Evolutionary conservation across 2,329 filamentous ascomycete genomes (phyloP).

Genomic region (Drechslera avenae): DNA sequence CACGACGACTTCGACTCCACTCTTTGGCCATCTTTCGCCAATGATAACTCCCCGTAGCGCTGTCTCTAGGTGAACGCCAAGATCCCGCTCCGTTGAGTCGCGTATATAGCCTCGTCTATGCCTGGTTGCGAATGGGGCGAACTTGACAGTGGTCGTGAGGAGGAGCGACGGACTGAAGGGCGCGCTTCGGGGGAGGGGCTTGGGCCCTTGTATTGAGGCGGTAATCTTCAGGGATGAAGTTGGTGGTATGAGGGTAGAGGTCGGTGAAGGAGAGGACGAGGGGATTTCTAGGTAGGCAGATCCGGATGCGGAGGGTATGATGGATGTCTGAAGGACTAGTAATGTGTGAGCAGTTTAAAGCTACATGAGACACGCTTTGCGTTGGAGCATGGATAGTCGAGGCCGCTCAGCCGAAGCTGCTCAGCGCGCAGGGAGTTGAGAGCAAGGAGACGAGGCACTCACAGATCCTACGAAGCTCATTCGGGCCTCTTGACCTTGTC

Average conservation of each 20-base stretch:
- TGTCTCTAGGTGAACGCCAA: slow-evolving; percentile 89
- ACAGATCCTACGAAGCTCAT: slow-evolving; percentile 87
- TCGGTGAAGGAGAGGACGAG: slow-evolving; percentile 49
- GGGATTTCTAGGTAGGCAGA: slow-evolving; percentile 79
- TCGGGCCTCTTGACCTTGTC: slow-evolving; percentile 64
- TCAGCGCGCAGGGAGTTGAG: background rate
- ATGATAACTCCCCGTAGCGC: slow-evolving; percentile 88
- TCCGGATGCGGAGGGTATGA: slow-evolving; percentile 91
- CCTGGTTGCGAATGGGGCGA: slow-evolving; percentile 88
- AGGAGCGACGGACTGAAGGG: slow-evolving; percentile 92
- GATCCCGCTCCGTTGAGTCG: slow-evolving; percentile 83
- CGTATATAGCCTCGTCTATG: slow-evolving; percentile 83
- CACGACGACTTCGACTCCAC: slow-evolving; percentile 91
- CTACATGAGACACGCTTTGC: background rate
- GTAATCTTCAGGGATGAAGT: slow-evolving; percentile 82
- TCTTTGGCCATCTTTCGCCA: slow-evolving; percentile 97
- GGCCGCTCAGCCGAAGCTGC: background rate
- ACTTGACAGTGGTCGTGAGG: slow-evolving; percentile 92
- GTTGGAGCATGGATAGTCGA: background rate
- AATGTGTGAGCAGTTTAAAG: slow-evolving; percentile 19
- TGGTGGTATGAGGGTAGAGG: slow-evolving; percentile 56
- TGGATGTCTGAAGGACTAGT: slow-evolving; percentile 83
- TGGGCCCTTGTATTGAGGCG: slow-evolving; percentile 91
- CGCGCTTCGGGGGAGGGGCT: slow-evolving; percentile 85
- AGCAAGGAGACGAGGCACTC: slow-evolving; percentile 47